These are phyloP conservation scores for barrel medic (Medicago truncatula) DNA, from an alignment of 306 rosid genomes.

Conservation along the genomic window MtrunA17r5.0-ANR NC_053044.1:45242001-45242500, in stretches of 20 bases:
- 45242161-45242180: slow-evolving; percentile 5
- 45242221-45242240: slow-evolving; percentile 82
- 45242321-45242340: slow-evolving; percentile 90
- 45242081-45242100: slow-evolving; percentile 5
- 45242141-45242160: neutral
- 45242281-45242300: slow-evolving; percentile 84
- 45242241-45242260: slow-evolving; percentile 77
- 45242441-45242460: slow-evolving; percentile 80
- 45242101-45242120: neutral
- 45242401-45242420: slow-evolving; percentile 78
- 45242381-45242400: slow-evolving; percentile 69
- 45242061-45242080: slow-evolving; percentile 58
- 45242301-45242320: slow-evolving; percentile 78
- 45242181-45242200: slow-evolving; percentile 4
- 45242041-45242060: slow-evolving; percentile 90
- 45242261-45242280: slow-evolving; percentile 70
- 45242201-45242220: slow-evolving; percentile 62
- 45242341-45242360: slow-evolving; percentile 74
- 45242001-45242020: slow-evolving; percentile 59
- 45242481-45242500: slow-evolving; percentile 70
- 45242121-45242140: slow-evolving; percentile 17
- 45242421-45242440: slow-evolving; percentile 75
- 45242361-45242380: slow-evolving; percentile 62
- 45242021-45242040: slow-evolving; percentile 73
- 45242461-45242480: slow-evolving; percentile 76